Conservation (phyloP, 768 basidiomycete genomes). For the Leccinum arenicola region DNA sequence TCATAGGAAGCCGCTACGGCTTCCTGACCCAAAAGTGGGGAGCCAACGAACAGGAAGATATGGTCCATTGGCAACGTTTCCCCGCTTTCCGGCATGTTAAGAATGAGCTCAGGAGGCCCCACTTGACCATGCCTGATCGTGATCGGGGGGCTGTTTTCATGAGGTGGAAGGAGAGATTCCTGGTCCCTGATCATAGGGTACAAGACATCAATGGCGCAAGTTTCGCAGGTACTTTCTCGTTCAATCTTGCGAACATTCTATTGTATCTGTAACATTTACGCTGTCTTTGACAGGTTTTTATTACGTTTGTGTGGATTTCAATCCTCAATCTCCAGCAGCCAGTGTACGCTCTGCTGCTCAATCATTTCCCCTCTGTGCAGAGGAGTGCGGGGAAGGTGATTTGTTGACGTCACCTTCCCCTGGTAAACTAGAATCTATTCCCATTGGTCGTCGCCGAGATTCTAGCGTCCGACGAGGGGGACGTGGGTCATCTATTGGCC, state of each 20-base stretch:
- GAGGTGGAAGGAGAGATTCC: constrained; percentile 95
- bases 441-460: constrained; percentile 40
- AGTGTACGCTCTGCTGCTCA: constrained; percentile 34
- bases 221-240: constrained; percentile 72
- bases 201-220: constrained; percentile 94
- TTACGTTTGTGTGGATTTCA: constrained; percentile 92
- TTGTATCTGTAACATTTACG: neutral
- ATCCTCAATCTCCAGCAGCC: constrained; percentile 50
- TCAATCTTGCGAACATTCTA: neutral
- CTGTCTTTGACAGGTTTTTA: constrained; percentile 67
- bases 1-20: constrained; percentile 87
- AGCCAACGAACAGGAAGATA: constrained; percentile 86
- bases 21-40: constrained; percentile 92
- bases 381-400: constrained; percentile 27
- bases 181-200: constrained; percentile 93
- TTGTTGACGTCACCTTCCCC: constrained; percentile 31
- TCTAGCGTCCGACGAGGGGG: constrained; percentile 44
- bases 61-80: constrained; percentile 94
- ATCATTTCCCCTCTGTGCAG: constrained; percentile 32
- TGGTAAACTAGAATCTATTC: constrained; percentile 37
- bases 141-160: constrained; percentile 87
- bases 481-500: constrained; percentile 49
- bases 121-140: constrained; percentile 72
- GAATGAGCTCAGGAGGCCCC: constrained; percentile 73
- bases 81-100: constrained; percentile 84